A percentile compares a stretch with the other conserved stretches of the same genome.
Evolutionary conservation across 106 monocot genomes (phyloP).

Genomic region (Dioscorea zingiberensis): DNA sequence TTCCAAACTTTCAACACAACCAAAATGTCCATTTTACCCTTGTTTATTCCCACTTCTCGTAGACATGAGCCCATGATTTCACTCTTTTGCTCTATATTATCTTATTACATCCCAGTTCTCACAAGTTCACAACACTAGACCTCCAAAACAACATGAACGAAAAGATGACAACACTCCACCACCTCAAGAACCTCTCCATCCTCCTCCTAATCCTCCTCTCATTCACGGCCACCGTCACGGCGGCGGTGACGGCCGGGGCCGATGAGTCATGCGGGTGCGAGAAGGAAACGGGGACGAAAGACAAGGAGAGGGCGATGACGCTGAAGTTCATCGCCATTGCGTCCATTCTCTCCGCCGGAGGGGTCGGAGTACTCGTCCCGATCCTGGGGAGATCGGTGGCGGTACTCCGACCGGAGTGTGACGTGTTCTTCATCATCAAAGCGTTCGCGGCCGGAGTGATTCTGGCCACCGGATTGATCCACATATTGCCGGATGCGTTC

Average conservation of each 20-base stretch:
- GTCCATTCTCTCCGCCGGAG: constrained; percentile 48
- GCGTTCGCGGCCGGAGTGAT: constrained; percentile 70
- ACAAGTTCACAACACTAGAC: too few relatives aligned
- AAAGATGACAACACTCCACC: too few relatives aligned
- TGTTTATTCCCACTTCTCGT: constrained; percentile 1
- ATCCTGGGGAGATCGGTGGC: constrained; percentile 34
- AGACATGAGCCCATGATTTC: constrained; percentile 7
- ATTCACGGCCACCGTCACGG: too few relatives aligned
- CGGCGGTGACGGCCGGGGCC: too few relatives aligned
- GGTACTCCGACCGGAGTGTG: constrained; percentile 28
- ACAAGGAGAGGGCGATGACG: constrained; percentile 2
- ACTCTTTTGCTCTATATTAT: too few relatives aligned
- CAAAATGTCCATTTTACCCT: not conserved
- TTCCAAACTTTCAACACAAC: too few relatives aligned
- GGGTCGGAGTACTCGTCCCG: constrained; percentile 38
- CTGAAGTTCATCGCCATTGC: constrained; percentile 56
- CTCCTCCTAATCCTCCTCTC: too few relatives aligned
- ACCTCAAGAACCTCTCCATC: too few relatives aligned
- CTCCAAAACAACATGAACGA: too few relatives aligned
- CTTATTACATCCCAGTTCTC: too few relatives aligned
- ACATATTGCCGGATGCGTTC: constrained; percentile 59
- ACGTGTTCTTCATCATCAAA: constrained; percentile 49
- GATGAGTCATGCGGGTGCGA: too few relatives aligned
- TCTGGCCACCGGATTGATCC: constrained; percentile 54
- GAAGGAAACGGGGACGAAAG: not conserved